Evolutionary conservation across 2,329 filamentous ascomycete genomes (phyloP), one percentile per base, ranked within the genome.

Genomic region (Hansfordia pulvinata): DNA sequence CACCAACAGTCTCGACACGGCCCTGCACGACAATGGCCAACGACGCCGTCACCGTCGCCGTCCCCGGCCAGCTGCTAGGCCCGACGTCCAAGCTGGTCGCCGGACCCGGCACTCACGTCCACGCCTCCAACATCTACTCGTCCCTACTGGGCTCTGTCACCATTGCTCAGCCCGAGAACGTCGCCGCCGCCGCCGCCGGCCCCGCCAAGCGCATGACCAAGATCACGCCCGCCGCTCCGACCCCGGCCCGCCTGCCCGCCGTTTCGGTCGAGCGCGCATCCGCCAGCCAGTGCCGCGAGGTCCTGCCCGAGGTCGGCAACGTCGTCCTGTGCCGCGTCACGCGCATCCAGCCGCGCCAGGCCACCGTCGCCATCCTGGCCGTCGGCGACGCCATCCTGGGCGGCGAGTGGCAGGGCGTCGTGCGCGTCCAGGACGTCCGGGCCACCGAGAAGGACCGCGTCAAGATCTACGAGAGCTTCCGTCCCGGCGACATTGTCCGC

Each of bases 361-460:
- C 84, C 5, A 79, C 77, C 15, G 76, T 92, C 28, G 77, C 79
- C 13, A 94, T 96, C 39, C 67, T 93, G 32, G 78, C 88, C 32
- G 78, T 94, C 15, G 73, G 80, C 30, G 64, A 76, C 42, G 68
- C 66, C 8, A 76, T 81, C 20, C 62, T 81, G 34, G 69, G 80
- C 39, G 79, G 83, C 26, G 78, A 85, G 39, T 92, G 86, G 69
- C 78, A 84, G 53, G 85, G 81, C 4, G 59, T 92, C 34, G 85
- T 93, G 33, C 69, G 85, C 11, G 73, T 77, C 35, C 88, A 96
- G 56, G 90, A 98, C 47, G 83, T 98, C 18, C 69, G 90, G 30
- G 84, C 85, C 3, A 93, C 90, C 11, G 90, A 98, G 58, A 93
- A 94, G 57, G 90, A 96, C 49, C 82, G 83, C 40, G 83, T 94